phyloP scores from a whole-genome alignment of 106 monocot species.

The Agapanthus africanus region DNA sequence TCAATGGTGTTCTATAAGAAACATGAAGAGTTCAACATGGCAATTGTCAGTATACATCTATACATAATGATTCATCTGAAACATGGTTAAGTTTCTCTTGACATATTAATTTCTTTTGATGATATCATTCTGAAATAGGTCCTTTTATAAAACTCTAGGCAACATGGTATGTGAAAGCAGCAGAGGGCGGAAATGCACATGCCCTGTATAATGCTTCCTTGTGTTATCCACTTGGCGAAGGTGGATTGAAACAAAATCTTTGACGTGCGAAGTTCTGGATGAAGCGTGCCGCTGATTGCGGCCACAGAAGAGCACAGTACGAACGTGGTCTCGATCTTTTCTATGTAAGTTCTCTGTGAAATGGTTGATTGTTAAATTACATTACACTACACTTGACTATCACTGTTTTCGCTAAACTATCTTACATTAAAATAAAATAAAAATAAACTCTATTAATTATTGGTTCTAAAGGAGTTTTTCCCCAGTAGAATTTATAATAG shows the following conservation, averaged over 20 bases:
- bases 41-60: too few species aligned
- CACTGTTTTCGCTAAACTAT: too few species aligned
- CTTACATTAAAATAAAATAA: too few species aligned
- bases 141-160: conserved; percentile 28
- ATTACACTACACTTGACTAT: too few species aligned
- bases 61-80: background rate
- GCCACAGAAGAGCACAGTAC: conserved; percentile 50
- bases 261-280: conserved; percentile 37
- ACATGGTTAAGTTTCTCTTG: too few species aligned
- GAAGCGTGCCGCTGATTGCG: conserved; percentile 51
- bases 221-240: conserved; percentile 51
- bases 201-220: conserved; percentile 69
- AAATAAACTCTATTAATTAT: too few species aligned
- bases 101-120: background rate
- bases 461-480: too few species aligned
- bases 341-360: conserved; percentile 26
- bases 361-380: too few species aligned
- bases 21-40: too few species aligned
- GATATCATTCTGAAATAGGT: background rate
- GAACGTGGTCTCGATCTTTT: conserved; percentile 46
- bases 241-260: conserved; percentile 25
- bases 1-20: too few species aligned
- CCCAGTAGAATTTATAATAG: too few species aligned
- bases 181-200: conserved; percentile 57
- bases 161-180: conserved; percentile 60